Evolutionary conservation across 768 basidiomycete species (phyloP), one percentile per base, ranked within the genome.

Genomic region (Leucocoprinus birnbaumii): DNA sequence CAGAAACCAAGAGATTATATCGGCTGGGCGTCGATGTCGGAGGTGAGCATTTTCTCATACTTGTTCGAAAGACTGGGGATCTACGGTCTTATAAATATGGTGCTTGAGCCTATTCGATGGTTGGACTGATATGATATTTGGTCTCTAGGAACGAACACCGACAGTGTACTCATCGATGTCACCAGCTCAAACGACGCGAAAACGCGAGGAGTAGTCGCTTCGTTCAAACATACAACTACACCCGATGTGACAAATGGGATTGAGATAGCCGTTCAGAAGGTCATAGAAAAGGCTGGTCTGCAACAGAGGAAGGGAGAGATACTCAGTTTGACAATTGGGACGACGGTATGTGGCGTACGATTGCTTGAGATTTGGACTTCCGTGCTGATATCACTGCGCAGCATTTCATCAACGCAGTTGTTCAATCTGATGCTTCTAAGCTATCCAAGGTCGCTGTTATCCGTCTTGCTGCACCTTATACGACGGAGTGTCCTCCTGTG

Each of bases 391-490:
- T 47, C 49, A 21, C 18, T 25, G 11, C 4, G 9, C 34, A 77
- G 71, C 78, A 80, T 62, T 83, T 83, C 55, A 72, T 83, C 22
- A 83, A 87, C 58, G 82, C 83, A 1, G 76, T 87, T 2, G 72
- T 87, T 16, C 83, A 86, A 67, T 65, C 76, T 22, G 79, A 86
- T 63, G 66, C 76, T 4, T 58, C 73, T 2, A 72, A 79, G n/a
- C 67, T 87, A 13, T 73, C 76, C 43, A 78, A 78, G 44, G 85
- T 87, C 0, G 86, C 83, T 0, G 83, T 87, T 35, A 73, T 87
- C 46, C 78, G 86, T 53, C 73, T 87, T 6, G 83, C 82, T 44
- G 81, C 79, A 3, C 81, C 82, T 0, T 85, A 81, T 65, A 81
- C 81, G 2, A 70, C 66, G n/a, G 80, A 82, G 31, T 75, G 75